A percentile compares a stretch with the other conserved stretches of the same genome.
Evolutionary conservation across 371 early-diverging fungal genomes (phyloP).

Genomic region (Saksenaea vasiformis): DNA sequence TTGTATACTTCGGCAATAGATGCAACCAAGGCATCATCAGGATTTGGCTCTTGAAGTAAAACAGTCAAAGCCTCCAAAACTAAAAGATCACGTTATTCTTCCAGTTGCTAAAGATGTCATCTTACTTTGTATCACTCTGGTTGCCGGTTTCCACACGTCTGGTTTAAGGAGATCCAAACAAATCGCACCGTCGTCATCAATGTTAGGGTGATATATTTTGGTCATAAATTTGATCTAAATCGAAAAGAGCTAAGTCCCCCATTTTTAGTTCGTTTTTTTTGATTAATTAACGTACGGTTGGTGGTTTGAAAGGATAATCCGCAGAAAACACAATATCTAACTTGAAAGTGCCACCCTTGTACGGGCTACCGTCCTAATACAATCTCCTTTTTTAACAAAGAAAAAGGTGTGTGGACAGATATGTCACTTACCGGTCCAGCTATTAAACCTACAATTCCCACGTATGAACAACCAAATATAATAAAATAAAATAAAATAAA

Average conservation of each 20-base stretch:
- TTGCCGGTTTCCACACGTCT: slow-evolving; percentile 94
- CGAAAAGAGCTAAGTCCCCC: neutral
- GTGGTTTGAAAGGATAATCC: slow-evolving; percentile 95
- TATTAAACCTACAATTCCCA: slow-evolving; percentile 22
- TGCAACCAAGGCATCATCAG: slow-evolving; percentile 88
- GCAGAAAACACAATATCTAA: slow-evolving; percentile 79
- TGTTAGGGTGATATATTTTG: slow-evolving; percentile 93
- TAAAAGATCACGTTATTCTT: slow-evolving; percentile 14
- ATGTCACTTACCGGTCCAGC: slow-evolving; percentile 41
- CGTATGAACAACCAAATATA: neutral
- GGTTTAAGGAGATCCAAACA: slow-evolving; percentile 81
- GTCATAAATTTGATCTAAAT: slow-evolving; percentile 83
- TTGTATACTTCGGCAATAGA: slow-evolving; percentile 84
- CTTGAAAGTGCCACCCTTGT: slow-evolving; percentile 83
- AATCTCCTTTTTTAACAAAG: no score
- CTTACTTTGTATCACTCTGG: slow-evolving; percentile 66
- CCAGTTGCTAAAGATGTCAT: no score
- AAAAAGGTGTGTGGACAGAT: no score
- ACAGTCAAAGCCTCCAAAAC: slow-evolving; percentile 72
- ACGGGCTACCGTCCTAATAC: slow-evolving; percentile 63
- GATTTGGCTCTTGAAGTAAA: slow-evolving; percentile 85
- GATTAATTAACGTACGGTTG: slow-evolving; percentile 54
- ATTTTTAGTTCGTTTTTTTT: neutral
- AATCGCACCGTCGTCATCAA: slow-evolving; percentile 84
- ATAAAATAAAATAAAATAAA: neutral